Conservation (phyloP, 1,284 basidiomycete genomes). For the Thecaphora thlaspeos region DNA sequence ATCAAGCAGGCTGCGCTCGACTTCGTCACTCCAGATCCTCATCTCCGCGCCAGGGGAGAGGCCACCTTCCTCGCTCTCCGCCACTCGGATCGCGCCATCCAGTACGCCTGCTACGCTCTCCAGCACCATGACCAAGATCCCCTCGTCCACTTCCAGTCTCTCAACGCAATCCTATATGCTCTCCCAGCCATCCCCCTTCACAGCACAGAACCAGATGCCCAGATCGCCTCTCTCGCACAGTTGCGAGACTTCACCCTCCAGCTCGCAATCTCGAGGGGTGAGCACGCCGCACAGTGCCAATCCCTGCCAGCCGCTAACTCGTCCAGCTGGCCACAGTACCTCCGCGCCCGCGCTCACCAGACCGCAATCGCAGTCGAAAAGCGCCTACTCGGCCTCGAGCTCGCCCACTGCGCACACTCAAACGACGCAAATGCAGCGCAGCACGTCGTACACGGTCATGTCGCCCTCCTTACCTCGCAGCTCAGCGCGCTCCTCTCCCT, state of each 20-base stretch:
- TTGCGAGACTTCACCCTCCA: slow-evolving; percentile 42
- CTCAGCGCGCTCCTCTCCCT: slow-evolving; percentile 24
- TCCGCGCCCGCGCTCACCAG: slow-evolving; percentile 36
- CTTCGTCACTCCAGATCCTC: slow-evolving; percentile 43
- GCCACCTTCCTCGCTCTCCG: slow-evolving; percentile 41
- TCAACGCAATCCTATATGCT: slow-evolving; percentile 29
- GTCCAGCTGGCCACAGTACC: slow-evolving; percentile 31
- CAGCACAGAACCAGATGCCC: slow-evolving; percentile 1
- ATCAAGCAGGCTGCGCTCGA: slow-evolving; percentile 37
- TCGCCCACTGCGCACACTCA: slow-evolving; percentile 21
- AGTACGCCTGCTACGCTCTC: slow-evolving; percentile 40
- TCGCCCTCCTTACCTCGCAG: slow-evolving; percentile 25
- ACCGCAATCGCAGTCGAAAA: slow-evolving; percentile 38
- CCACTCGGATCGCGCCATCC: slow-evolving; percentile 35
- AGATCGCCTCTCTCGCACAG: slow-evolving; percentile 17
- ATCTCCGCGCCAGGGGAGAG: slow-evolving; percentile 34
- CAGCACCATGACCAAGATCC: slow-evolving; percentile 28
- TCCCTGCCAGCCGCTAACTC: neutral
- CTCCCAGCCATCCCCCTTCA: slow-evolving; percentile 26
- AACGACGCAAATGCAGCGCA: slow-evolving; percentile 3
- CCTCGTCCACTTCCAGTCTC: slow-evolving; percentile 43
- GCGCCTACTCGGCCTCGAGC: slow-evolving; percentile 33
- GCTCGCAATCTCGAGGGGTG: slow-evolving; percentile 29
- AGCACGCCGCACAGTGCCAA: slow-evolving; percentile 12
- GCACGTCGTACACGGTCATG: slow-evolving; percentile 15